Evolutionary conservation across 2,329 filamentous ascomycete species (phyloP).

Genomic region (Pseudogymnoascus sp.): DNA sequence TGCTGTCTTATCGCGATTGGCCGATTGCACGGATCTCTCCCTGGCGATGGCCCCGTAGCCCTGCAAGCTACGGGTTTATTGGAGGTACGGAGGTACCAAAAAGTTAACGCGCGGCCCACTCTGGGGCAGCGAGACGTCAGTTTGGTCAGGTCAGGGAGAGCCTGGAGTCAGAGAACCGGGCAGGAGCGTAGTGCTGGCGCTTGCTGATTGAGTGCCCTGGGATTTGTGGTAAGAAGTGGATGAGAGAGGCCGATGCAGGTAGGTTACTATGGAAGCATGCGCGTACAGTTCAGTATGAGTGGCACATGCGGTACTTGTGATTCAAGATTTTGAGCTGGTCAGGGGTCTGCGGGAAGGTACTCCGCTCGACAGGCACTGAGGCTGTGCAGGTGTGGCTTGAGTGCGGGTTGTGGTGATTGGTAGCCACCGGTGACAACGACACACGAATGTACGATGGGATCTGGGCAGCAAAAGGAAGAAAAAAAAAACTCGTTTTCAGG

Average conservation of each 20-base stretch:
- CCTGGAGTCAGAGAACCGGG: slow-evolving; percentile 2
- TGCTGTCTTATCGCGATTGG: slow-evolving; percentile 7
- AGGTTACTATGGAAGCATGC: neutral
- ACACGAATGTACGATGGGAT: neutral
- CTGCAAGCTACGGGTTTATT: neutral
- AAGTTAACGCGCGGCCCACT: slow-evolving; percentile 2
- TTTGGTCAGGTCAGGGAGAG: neutral
- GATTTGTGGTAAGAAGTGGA: neutral
- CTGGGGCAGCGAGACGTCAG: neutral
- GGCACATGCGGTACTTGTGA: neutral
- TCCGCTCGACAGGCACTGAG: slow-evolving; percentile 2
- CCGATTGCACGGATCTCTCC: slow-evolving; percentile 3
- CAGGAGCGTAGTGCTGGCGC: neutral
- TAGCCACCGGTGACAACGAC: neutral
- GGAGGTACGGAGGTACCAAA: slow-evolving; percentile 1
- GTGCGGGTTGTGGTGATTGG: neutral
- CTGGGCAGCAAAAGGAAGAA: neutral
- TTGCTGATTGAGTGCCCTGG: slow-evolving; percentile 6
- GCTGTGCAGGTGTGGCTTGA: slow-evolving; percentile 5
- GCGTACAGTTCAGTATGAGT: slow-evolving; percentile 1
- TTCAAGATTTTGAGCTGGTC: neutral
- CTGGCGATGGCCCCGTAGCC: neutral
- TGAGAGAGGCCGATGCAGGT: neutral
- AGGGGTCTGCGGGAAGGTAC: neutral
- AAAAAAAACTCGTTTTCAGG: neutral